phyloP scores from a whole-genome alignment of 768 basidiomycete genomes.

The Paxillus involutus region DNA sequence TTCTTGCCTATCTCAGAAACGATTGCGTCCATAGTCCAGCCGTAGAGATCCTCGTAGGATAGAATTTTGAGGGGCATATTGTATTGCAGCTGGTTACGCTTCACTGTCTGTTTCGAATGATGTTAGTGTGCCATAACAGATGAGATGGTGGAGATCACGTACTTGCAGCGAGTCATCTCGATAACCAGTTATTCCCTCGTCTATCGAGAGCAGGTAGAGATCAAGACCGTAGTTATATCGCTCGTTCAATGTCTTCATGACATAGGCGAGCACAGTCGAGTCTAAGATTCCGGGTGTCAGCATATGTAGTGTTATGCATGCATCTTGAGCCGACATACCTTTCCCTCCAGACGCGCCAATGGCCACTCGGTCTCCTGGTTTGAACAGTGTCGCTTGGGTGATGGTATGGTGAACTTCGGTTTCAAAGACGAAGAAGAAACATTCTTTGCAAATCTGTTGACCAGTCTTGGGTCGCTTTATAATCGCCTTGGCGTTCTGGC shows the following conservation, averaged over 20 bases:
- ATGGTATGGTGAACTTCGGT: conserved; percentile 98
- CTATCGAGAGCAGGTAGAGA: conserved; percentile 91
- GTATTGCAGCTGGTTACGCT: conserved; percentile 95
- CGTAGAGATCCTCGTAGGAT: conserved; percentile 94
- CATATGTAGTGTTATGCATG: not conserved
- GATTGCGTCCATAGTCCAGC: conserved; percentile 99
- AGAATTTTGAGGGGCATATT: conserved; percentile 94
- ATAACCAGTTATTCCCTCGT: conserved; percentile 98
- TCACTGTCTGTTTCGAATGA: conserved; percentile 72
- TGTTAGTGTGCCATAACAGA: conserved; percentile 3
- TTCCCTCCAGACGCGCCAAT: conserved; percentile 99
- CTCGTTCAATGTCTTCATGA: conserved; percentile 94
- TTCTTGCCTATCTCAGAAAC: conserved; percentile 94
- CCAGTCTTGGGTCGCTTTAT: conserved; percentile 95
- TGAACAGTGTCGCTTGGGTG: conserved; percentile 77
- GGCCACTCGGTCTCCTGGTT: conserved; percentile 87
- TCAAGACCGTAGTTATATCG: conserved; percentile 92
- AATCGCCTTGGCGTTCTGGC: conserved; percentile 76
- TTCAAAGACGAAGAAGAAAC: conserved; percentile 97
- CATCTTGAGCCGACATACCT: conserved; percentile 47
- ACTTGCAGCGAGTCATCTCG: conserved; percentile 97
- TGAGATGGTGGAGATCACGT: conserved; percentile 7
- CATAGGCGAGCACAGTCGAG: conserved; percentile 95
- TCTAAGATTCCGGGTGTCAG: conserved; percentile 47
- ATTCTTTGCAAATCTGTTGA: conserved; percentile 94